phyloP scores from a whole-genome alignment of 2,329 filamentous ascomycete species.

The Colletotrichum eleusines region DNA sequence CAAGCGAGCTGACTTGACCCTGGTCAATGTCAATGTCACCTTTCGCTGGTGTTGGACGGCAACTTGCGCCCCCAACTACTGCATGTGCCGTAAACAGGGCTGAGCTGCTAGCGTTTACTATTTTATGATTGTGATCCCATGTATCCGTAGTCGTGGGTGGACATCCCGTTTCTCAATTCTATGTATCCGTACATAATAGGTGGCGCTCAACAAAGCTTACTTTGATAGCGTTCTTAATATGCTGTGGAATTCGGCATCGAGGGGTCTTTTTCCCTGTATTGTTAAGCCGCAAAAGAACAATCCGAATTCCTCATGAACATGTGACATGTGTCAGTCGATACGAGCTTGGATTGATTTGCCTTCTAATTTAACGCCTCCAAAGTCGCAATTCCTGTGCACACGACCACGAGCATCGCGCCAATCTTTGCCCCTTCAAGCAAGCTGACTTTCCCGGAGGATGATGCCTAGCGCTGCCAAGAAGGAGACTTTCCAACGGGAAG shows the following conservation, averaged over 20 bases:
- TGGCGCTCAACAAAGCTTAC: background rate
- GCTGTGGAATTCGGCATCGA: background rate
- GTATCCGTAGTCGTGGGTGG: background rate
- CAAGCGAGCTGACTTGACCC: background rate
- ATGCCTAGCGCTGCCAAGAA: slow-evolving; percentile 10
- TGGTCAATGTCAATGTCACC: too few species aligned
- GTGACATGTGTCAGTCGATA: background rate
- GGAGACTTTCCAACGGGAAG: slow-evolving; percentile 5
- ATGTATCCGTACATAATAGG: too few species aligned
- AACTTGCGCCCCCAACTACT: slow-evolving; percentile 27
- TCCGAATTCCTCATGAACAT: background rate
- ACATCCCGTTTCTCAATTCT: slow-evolving; percentile 13
- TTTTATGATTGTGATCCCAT: slow-evolving; percentile 12
- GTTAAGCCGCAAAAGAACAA: background rate
- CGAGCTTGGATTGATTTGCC: too few species aligned
- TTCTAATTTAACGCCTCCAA: too few species aligned
- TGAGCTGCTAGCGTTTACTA: slow-evolving; percentile 35
- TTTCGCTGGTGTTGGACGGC: background rate
- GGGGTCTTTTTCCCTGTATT: background rate
- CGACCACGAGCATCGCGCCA: background rate
- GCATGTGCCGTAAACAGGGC: slow-evolving; percentile 17
- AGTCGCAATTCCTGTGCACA: background rate
- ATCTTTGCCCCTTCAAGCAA: slow-evolving; percentile 17
- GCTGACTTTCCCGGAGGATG: background rate
- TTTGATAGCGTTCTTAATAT: background rate